phyloP scores from a whole-genome alignment of 1,284 basidiomycete species.

The Leccinum pachyderme region DNA sequence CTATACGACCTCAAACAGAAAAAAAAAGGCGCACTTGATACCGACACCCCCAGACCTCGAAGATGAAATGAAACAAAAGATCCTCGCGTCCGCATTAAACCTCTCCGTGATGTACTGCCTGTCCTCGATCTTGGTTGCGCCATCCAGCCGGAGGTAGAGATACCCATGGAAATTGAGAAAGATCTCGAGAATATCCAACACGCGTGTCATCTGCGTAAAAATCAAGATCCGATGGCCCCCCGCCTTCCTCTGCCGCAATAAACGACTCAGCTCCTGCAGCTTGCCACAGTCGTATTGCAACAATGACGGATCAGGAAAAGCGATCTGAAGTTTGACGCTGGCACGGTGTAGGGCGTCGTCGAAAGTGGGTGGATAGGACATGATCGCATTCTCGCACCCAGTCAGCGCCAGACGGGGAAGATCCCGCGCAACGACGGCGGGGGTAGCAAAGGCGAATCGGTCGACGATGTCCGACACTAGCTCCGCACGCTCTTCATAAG shows the following conservation, averaged over 20 bases:
- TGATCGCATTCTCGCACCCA: conserved; percentile 37
- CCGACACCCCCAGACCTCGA: conserved; percentile 94
- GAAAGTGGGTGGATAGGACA: conserved; percentile 46
- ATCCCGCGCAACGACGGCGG: conserved; percentile 76
- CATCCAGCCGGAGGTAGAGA: conserved; percentile 90
- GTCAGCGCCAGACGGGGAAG: conserved; percentile 62
- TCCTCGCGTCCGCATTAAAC: conserved; percentile 90
- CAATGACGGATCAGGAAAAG: conserved; percentile 88
- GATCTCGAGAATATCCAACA: conserved; percentile 92
- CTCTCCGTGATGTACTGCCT: conserved; percentile 93
- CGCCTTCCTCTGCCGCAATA: conserved; percentile 83
- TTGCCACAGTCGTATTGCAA: conserved; percentile 98
- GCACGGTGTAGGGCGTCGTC: conserved; percentile 70
- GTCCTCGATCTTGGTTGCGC: conserved; percentile 94
- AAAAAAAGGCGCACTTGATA: conserved; percentile 71
- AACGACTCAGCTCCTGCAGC: conserved; percentile 77
- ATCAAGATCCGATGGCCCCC: conserved; percentile 90
- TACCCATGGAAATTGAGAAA: conserved; percentile 94
- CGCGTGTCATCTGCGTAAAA: conserved; percentile 96
- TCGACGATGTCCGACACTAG: conserved; percentile 60
- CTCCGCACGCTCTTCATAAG: conserved; percentile 60
- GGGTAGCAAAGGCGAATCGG: conserved; percentile 83
- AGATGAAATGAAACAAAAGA: conserved; percentile 93
- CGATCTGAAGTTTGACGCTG: conserved; percentile 86
- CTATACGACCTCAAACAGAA: background rate